Evolutionary conservation across 2,329 filamentous ascomycete species (phyloP).

Genomic region (Talaromyces sp.): DNA sequence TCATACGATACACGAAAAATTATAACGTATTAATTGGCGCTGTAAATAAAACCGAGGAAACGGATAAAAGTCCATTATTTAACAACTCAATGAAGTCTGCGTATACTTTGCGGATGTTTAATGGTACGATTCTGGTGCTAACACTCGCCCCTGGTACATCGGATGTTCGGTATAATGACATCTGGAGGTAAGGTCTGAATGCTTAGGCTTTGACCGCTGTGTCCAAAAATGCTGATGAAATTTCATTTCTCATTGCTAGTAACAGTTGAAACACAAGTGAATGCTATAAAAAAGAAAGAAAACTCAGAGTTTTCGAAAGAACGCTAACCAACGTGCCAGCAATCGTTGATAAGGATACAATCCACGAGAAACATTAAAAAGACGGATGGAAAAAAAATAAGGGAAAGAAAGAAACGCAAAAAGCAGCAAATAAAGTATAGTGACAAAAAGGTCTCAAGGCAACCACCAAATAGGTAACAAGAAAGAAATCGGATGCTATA

Average conservation of each 20-base stretch:
- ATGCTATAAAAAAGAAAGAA: not conserved
- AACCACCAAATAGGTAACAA: conserved; percentile 13
- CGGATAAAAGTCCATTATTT: not conserved
- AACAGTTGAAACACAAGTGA: not conserved
- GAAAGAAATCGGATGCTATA: conserved; percentile 10
- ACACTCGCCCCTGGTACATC: not conserved
- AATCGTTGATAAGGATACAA: conserved; percentile 1
- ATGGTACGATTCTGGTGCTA: not conserved
- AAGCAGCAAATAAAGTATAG: conserved; percentile 14
- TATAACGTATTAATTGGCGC: not conserved
- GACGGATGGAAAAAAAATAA: conserved; percentile 4
- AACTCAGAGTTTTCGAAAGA: not conserved
- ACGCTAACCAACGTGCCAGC: not conserved
- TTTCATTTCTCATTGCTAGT: not conserved
- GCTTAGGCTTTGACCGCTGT: not conserved
- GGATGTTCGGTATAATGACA: not conserved
- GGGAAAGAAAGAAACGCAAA: conserved; percentile 7
- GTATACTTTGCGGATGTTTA: not conserved
- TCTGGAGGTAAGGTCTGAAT: too few relatives aligned
- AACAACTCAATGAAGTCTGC: not conserved
- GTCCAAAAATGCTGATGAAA: not conserved
- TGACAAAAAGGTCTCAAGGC: conserved; percentile 14
- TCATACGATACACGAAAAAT: not conserved
- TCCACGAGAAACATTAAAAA: conserved; percentile 5
- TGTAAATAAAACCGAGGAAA: not conserved